Evolutionary conservation across 1,284 basidiomycete species (phyloP), one percentile per base, ranked within the genome.

Genomic region (Cryptococcus sp.): DNA sequence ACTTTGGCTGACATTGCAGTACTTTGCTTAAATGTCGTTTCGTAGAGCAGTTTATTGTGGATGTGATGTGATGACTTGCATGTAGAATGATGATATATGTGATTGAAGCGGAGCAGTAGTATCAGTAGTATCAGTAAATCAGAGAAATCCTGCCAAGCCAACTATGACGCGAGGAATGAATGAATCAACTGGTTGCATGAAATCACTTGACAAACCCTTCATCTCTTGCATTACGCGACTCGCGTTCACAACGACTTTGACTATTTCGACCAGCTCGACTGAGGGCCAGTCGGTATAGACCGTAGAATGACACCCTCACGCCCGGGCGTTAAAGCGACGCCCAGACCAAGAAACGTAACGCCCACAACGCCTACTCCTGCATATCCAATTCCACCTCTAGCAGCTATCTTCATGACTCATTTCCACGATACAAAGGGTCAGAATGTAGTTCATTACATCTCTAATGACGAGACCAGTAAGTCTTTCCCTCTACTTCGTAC

Each of bases 341-440:
- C 11, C 4, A 28, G 11, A 45, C 46, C 52, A 24, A 43, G 36
- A 19, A 37, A 22, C n/a, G 24, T 28, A 18, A 45, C 32, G 13
- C 37, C 21, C 4, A 5, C 7, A 21, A 5, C 37, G 4, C 16
- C 28, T 4, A 39, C 7, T 19, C 11, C 23, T 1, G 2, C 23
- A 16, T 3, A 28, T 14, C 14, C 55, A 16, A 53, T 71, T 23
- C 69, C 69, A 7, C 66, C 70, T 0, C 49, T 70, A 16, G 63
- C 69, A 10, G 66, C 65, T 1, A 59, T 73, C 36, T 72, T 72
- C 52, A 53, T 73, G 21, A 68, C 70, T 3, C 64, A 73, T 46
- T 73, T 73, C 44, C 64, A 73, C 56, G 71, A 73, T 50, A 64
- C 67, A 52, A 70, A 66, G 44, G 71, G 71, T 3, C 71, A 73